Percentiles rank a stretch among this genome's conserved stretches.
These are phyloP conservation scores for Inonotus obliquus DNA, from an alignment of 1,284 basidiomycete species.

Conservation along the genomic window DNA sequence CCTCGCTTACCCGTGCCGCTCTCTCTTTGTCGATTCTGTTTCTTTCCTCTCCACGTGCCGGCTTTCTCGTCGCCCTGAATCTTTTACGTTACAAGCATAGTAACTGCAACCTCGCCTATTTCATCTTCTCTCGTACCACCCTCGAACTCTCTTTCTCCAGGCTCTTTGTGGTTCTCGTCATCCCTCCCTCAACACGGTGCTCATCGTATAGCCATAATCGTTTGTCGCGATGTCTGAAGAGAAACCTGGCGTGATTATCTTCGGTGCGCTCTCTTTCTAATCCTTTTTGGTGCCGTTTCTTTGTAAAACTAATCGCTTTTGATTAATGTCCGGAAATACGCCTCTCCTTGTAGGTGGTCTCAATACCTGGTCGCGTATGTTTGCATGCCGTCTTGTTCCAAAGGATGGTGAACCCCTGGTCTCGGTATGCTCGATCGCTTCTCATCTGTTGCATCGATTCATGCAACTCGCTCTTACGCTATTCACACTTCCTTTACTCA, in stretches of 20 bases:
- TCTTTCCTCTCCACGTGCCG: neutral
- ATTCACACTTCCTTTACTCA: slow-evolving; percentile 4
- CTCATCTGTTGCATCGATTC: slow-evolving; percentile 15
- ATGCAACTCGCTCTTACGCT: slow-evolving; percentile 1
- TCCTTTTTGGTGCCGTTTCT: neutral
- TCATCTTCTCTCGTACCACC: slow-evolving; percentile 9
- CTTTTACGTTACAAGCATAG: slow-evolving; percentile 2
- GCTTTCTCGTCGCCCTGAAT: neutral
- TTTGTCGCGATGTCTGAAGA: slow-evolving; percentile 18
- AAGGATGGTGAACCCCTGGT: slow-evolving; percentile 63
- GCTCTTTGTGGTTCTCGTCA: neutral
- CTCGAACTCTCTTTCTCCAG: slow-evolving; percentile 13
- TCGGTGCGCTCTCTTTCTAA: slow-evolving; percentile 48
- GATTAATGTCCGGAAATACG: slow-evolving; percentile 2
- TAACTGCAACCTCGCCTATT: neutral
- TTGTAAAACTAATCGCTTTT: slow-evolving; percentile 15
- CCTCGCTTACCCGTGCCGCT: neutral
- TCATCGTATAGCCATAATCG: neutral
- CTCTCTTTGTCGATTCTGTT: neutral
- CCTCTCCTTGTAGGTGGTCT: slow-evolving; percentile 54
- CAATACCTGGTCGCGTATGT: slow-evolving; percentile 67
- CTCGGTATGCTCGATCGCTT: slow-evolving; percentile 35
- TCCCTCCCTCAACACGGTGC: neutral
- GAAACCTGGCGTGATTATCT: slow-evolving; percentile 75
- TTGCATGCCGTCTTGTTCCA: slow-evolving; percentile 61